phyloP scores from a whole-genome alignment of 2,329 filamentous ascomycete genomes.

The Penicillium sp. region DNA sequence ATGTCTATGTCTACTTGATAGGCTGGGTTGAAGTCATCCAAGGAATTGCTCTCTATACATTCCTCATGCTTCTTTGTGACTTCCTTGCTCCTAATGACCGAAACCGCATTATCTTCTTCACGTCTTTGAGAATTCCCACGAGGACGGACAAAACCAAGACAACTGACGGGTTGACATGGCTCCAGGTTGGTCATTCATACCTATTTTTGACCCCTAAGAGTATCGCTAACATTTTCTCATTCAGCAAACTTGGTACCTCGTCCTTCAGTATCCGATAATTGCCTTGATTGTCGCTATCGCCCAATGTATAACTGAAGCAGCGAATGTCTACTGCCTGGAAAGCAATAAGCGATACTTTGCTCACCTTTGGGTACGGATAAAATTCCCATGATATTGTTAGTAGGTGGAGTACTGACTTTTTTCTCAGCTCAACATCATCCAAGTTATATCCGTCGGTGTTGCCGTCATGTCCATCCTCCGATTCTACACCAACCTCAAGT shows the following conservation, averaged over 20 bases:
- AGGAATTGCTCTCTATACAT: slow-evolving; percentile 47
- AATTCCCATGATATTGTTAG: neutral
- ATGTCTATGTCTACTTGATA: slow-evolving; percentile 46
- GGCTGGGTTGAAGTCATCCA: slow-evolving; percentile 48
- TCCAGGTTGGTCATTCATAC: slow-evolving; percentile 28
- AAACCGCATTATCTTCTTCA: slow-evolving; percentile 44
- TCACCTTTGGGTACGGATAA: slow-evolving; percentile 39
- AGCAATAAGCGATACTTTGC: slow-evolving; percentile 40
- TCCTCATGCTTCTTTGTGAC: slow-evolving; percentile 48
- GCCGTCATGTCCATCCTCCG: slow-evolving; percentile 33
- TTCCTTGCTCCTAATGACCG: slow-evolving; percentile 44
- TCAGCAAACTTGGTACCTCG: slow-evolving; percentile 38
- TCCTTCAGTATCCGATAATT: slow-evolving; percentile 50
- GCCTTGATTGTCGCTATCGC: slow-evolving; percentile 30
- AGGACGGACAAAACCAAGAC: slow-evolving; percentile 31
- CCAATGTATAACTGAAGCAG: slow-evolving; percentile 37
- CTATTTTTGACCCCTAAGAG: neutral
- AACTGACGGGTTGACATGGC: slow-evolving; percentile 34
- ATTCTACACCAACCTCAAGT: slow-evolving; percentile 34
- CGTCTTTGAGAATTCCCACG: slow-evolving; percentile 36
- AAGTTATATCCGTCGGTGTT: slow-evolving; percentile 26
- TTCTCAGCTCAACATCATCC: slow-evolving; percentile 22
- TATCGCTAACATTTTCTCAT: neutral
- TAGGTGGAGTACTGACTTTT: neutral
- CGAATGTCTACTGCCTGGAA: slow-evolving; percentile 35